Conservation (phyloP, 1,284 basidiomycete species). For the Boletus smithii region DNA sequence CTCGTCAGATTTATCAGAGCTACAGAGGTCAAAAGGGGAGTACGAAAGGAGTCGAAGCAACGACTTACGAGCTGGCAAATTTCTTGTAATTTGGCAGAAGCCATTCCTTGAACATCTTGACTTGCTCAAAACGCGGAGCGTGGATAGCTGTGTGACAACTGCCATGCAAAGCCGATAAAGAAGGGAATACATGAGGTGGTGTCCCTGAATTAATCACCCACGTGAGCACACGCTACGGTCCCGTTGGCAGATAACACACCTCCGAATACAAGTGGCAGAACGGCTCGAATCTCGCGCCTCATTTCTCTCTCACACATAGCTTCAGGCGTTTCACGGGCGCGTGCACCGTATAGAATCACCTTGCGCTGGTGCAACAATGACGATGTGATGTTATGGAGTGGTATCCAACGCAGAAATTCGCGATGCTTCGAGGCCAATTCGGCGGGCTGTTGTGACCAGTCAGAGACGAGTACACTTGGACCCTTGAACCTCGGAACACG, state of each 20-base stretch:
- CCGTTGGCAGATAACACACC: constrained; percentile 38
- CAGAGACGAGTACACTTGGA: neutral
- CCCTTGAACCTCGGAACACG: constrained; percentile 45
- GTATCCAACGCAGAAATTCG: constrained; percentile 64
- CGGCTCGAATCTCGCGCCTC: constrained; percentile 59
- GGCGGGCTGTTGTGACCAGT: constrained; percentile 16
- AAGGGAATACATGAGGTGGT: constrained; percentile 25
- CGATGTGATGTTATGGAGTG: constrained; percentile 53
- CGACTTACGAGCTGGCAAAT: constrained; percentile 39
- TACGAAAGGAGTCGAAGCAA: neutral
- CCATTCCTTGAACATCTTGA: constrained; percentile 65
- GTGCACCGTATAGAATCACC: constrained; percentile 61
- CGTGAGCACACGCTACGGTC: neutral
- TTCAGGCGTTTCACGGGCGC: constrained; percentile 64
- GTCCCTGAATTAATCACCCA: constrained; percentile 29
- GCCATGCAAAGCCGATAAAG: constrained; percentile 41
- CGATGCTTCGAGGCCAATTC: constrained; percentile 55
- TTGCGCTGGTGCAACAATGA: constrained; percentile 65
- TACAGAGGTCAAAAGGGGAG: constrained; percentile 6
- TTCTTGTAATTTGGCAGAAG: constrained; percentile 62
- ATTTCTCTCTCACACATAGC: constrained; percentile 65
- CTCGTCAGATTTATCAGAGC: constrained; percentile 29
- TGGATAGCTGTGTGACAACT: constrained; percentile 46
- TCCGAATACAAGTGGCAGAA: constrained; percentile 66
- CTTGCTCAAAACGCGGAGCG: constrained; percentile 67